Percentiles rank a stretch among this genome's conserved stretches.
Evolutionary conservation across 1,139 yeast genomes (phyloP).

Genomic region (Spathaspora sp.): DNA sequence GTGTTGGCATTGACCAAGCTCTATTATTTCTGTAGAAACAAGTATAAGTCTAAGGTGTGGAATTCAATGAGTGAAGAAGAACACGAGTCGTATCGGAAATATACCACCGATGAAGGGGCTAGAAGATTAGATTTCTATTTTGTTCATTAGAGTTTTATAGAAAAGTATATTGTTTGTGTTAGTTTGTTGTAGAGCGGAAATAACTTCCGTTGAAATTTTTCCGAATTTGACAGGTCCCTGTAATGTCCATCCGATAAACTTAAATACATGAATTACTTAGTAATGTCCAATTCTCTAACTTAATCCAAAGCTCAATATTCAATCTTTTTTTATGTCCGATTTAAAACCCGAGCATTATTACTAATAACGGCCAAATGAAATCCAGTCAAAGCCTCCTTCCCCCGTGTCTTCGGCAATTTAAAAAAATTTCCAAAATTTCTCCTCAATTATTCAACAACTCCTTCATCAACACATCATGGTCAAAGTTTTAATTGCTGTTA

Average conservation of each 20-base stretch:
- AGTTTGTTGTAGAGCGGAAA: too few relatives aligned
- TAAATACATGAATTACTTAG: too few relatives aligned
- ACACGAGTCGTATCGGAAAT: conserved; percentile 39
- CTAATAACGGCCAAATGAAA: too few relatives aligned
- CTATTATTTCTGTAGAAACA: conserved; percentile 51
- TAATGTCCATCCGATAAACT: too few relatives aligned
- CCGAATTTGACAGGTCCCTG: too few relatives aligned
- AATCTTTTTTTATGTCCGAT: too few relatives aligned
- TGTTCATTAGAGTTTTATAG: conserved; percentile 16
- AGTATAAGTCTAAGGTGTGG: conserved; percentile 46
- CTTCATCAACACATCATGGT: conserved; percentile 5
- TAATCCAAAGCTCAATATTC: too few relatives aligned
- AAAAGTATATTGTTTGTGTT: too few relatives aligned
- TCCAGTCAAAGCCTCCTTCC: too few relatives aligned
- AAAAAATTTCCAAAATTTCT: neutral
- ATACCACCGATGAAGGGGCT: conserved; percentile 53
- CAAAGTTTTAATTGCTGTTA: conserved; percentile 51
- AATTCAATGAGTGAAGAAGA: conserved; percentile 45
- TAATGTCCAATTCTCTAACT: too few relatives aligned
- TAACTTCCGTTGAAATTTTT: too few relatives aligned
- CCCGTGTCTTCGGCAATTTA: neutral
- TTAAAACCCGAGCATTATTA: too few relatives aligned
- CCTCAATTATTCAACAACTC: neutral
- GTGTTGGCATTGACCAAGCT: conserved; percentile 23
- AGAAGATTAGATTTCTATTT: conserved; percentile 54